Percentiles rank a stretch among this genome's conserved stretches.
Evolutionary conservation across 345 rosid species (phyloP).

Genomic region (Lumnitzera racemosa): DNA sequence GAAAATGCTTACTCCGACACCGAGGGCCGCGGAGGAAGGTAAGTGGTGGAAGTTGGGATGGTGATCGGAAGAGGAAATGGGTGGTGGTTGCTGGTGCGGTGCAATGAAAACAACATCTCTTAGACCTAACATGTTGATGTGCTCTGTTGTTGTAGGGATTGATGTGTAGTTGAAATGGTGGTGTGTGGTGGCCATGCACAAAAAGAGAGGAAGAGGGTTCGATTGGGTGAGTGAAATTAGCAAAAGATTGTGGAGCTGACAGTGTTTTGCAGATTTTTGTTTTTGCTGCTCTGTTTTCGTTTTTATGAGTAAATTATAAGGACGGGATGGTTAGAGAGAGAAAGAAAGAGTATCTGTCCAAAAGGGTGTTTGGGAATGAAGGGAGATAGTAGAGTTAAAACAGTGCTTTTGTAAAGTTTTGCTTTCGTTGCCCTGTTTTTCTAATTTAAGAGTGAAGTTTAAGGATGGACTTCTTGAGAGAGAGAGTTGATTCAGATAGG

Average conservation of each 20-base stretch:
- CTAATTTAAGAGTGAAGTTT: neutral
- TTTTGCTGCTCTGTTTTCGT: neutral
- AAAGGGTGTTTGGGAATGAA: too few relatives aligned
- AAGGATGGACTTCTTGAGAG: too few relatives aligned
- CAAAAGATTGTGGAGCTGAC: neutral
- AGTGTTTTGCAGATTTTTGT: neutral
- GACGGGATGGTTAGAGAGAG: neutral
- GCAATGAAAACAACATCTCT: slow-evolving; percentile 53
- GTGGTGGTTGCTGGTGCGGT: slow-evolving; percentile 21
- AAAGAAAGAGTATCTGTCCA: neutral
- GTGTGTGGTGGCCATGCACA: slow-evolving; percentile 15
- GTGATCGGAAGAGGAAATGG: slow-evolving; percentile 12
- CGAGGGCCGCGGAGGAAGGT: slow-evolving; percentile 15
- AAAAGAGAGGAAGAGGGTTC: neutral
- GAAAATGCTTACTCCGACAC: slow-evolving; percentile 25
- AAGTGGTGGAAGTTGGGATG: slow-evolving; percentile 7
- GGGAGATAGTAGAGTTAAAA: neutral
- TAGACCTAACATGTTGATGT: slow-evolving; percentile 52
- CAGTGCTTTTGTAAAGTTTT: too few relatives aligned
- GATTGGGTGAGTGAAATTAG: neutral
- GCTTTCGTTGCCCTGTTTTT: too few relatives aligned
- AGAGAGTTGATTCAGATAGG: neutral
- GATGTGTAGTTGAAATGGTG: slow-evolving; percentile 8
- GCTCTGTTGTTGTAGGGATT: slow-evolving; percentile 17
- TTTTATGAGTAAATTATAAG: neutral